Percentiles rank a stretch among this genome's conserved stretches.
phyloP scores from a whole-genome alignment of 805 yeast genomes.

The Kazachstania bromeliacearum region DNA sequence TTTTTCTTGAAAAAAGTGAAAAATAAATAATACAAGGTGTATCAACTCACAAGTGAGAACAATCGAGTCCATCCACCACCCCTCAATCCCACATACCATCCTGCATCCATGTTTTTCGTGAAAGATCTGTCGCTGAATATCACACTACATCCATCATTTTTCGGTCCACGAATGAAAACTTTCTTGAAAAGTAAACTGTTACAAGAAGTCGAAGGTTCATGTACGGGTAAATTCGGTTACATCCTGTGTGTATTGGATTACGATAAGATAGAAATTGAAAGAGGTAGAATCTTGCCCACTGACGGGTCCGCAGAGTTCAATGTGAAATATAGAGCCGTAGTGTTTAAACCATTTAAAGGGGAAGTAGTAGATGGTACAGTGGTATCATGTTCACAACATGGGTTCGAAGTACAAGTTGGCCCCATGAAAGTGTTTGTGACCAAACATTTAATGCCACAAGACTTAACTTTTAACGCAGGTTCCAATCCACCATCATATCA shows the following conservation, averaged over 20 bases:
- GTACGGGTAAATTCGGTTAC: conserved; percentile 97
- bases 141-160: conserved; percentile 93
- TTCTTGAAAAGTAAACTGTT: conserved; percentile 80
- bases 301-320: conserved; percentile 94
- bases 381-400: conserved; percentile 87
- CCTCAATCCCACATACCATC: neutral
- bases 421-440: conserved; percentile 92
- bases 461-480: conserved; percentile 86
- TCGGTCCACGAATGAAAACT: conserved; percentile 96
- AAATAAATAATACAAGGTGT: too few relatives aligned
- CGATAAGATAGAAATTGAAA: conserved; percentile 89
- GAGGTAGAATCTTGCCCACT: conserved; percentile 84
- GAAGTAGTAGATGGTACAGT: conserved; percentile 97
- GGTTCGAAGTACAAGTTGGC: conserved; percentile 96
- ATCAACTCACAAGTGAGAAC: too few relatives aligned
- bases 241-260: conserved; percentile 93
- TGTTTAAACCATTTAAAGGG: conserved; percentile 97
- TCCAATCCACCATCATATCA: conserved; percentile 98
- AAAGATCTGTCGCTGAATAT: conserved; percentile 87
- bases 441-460: conserved; percentile 88
- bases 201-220: conserved; percentile 96
- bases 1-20: too few relatives aligned
- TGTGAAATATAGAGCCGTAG: conserved; percentile 92
- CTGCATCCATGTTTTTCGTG: conserved; percentile 34
- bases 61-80: neutral